Conservation (phyloP, 805 yeast species). For the Candida boidinii region DNA sequence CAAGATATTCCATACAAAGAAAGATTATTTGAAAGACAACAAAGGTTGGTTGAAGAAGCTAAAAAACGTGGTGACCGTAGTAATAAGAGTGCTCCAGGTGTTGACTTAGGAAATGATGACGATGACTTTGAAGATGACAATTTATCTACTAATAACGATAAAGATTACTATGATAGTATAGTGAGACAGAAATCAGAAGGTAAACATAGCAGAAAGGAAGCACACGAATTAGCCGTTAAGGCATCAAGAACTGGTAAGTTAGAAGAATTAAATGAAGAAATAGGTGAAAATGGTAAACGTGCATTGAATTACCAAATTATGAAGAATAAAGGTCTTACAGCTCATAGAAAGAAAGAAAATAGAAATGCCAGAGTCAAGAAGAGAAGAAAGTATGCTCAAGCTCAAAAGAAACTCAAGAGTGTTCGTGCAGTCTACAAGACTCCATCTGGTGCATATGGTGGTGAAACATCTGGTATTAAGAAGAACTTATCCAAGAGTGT, state of each 20-base stretch:
- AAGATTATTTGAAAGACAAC: slow-evolving; percentile 83
- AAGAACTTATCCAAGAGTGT: slow-evolving; percentile 87
- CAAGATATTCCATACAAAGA: slow-evolving; percentile 87
- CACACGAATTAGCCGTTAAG: slow-evolving; percentile 61
- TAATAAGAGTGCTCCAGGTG: slow-evolving; percentile 35
- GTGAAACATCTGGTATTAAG: slow-evolving; percentile 96
- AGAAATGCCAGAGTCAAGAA: slow-evolving; percentile 96
- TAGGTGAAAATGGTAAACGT: slow-evolving; percentile 82
- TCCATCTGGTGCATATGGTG: slow-evolving; percentile 74
- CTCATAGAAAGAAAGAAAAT: slow-evolving; percentile 86
- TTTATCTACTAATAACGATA: slow-evolving; percentile 25
- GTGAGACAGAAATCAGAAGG: slow-evolving; percentile 37
- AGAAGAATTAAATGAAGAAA: slow-evolving; percentile 56
- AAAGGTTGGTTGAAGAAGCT: slow-evolving; percentile 81
- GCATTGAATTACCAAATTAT: slow-evolving; percentile 91
- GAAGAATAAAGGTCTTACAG: slow-evolving; percentile 94
- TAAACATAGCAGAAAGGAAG: slow-evolving; percentile 46
- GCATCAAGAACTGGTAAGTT: slow-evolving; percentile 84
- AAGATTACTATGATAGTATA: slow-evolving; percentile 50
- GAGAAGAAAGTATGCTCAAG: slow-evolving; percentile 93
- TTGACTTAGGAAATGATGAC: slow-evolving; percentile 46
- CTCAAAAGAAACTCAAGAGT: slow-evolving; percentile 87
- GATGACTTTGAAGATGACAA: slow-evolving; percentile 39
- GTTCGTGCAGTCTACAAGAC: slow-evolving; percentile 81
- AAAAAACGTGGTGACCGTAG: slow-evolving; percentile 66